Conservation (phyloP, 768 basidiomycete genomes). For the Mycena albidolilacea region DNA sequence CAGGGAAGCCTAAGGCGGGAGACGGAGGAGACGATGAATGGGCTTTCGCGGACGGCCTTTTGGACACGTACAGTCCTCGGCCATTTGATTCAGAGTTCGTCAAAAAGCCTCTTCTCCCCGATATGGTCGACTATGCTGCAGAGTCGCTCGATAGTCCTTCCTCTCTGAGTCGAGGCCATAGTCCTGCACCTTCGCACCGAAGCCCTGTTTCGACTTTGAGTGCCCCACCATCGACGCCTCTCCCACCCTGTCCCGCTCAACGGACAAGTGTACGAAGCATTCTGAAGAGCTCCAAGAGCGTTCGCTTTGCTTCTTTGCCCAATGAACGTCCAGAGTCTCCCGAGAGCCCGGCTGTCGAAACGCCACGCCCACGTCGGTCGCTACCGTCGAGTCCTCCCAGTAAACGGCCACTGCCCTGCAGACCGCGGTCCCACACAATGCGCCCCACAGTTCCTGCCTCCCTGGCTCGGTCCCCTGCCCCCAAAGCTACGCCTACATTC, state of each 20-base stretch:
- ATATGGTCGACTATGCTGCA: constrained; percentile 36
- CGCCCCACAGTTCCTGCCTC: constrained; percentile 33
- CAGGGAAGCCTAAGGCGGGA: constrained; percentile 12
- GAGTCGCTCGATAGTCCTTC: constrained; percentile 33
- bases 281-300: constrained; percentile 58
- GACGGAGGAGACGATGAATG: constrained; percentile 51
- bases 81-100: constrained; percentile 35
- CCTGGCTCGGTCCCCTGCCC: constrained; percentile 33
- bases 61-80: constrained; percentile 35
- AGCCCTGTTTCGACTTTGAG: constrained; percentile 32
- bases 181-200: constrained; percentile 18
- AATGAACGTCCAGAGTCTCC: constrained; percentile 32
- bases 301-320: constrained; percentile 59
- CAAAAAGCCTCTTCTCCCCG: constrained; percentile 38
- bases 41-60: constrained; percentile 53
- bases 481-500: constrained; percentile 21
- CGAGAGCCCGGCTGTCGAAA: background rate
- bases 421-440: constrained; percentile 28
- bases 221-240: constrained; percentile 43
- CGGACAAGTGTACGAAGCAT: constrained; percentile 49
- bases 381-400: constrained; percentile 35
- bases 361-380: constrained; percentile 29
- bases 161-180: constrained; percentile 6
- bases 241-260: constrained; percentile 41
- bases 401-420: constrained; percentile 23